Base-by-base conservation (phyloP, 1,284 basidiomycete genomes). In the Trichosporon sp. region DNA sequence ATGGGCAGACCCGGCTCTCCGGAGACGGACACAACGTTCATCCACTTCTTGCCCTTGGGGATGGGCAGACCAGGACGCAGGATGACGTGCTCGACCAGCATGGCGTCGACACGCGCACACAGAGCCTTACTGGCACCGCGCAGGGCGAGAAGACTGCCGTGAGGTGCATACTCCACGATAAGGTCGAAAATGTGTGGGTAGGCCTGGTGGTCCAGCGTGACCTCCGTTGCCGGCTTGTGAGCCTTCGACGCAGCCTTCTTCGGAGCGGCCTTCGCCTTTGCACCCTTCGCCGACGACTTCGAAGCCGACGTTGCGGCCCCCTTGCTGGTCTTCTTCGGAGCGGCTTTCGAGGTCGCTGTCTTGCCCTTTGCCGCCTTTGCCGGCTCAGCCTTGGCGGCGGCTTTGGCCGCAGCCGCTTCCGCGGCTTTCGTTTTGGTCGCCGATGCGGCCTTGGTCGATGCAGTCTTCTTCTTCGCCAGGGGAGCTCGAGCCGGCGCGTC, bases 171-270 rank as follows among this genome's bases (percentile, higher is more conserved):
- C 2, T 35, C 21, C 19, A 72, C 11, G 14, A 72, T 37, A 1
- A 46, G 14, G 40, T 51, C 48, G 38, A 72, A 43, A 64, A 72
- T 68, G 71, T 65, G 54, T 11, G 71, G 68, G 64, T 66, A 66
- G 0, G 21, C 26, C 10, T 21, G 2, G 31, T 31, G 35, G 66
- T 72, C 68, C 40, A 72, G 65, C 5, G 46, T 32, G 8, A 37
- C 32, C 43, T 61, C 51, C 19, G 31, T 35, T 19, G 21, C 19
- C 56, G 56, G 32, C 12, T 61, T 61, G 7, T 11, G 7, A 4
- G 6, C n/a, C 10, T 19, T 54, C n/a, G 51, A 4, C 43, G 16
- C 43, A 5, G 16, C 43, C 51, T 56, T 26, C 51, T 56, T 56
- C 19, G 51, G 19, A 12, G 51, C 51, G 21, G n/a, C 21, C 10